Evolutionary conservation across 1,284 basidiomycete species (phyloP), one percentile per base, ranked within the genome.

Genomic region (Vanrija sp.): DNA sequence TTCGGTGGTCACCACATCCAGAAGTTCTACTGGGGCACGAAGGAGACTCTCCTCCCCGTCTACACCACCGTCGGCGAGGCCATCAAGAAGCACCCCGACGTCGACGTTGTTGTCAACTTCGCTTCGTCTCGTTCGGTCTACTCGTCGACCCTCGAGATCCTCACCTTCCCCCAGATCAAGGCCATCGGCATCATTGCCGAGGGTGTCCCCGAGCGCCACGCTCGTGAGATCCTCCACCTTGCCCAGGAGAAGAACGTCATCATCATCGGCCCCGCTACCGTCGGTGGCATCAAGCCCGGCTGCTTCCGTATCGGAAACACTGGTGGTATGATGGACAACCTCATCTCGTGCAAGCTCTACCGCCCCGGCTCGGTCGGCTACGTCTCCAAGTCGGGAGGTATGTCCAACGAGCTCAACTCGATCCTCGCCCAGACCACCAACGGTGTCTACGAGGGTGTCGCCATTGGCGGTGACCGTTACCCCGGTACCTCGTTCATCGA

Each of bases 381-480:
- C 79, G 95, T 98, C 75, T 97, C 92, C 78, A 98, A 98, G 82
- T 98, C 95, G 14, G 95, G 95, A 66, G 95, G 96, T 77, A 98
- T 98, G 96, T 98, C 95, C 67, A 98, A 98, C 82, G 96, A 98
- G 80, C 82, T 98, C 67, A 98, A 98, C 88, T 98, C 98, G 83
- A 98, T 98, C 74, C 86, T 98, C 62, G 94, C 93, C 44, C 84
- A 96, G 74, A 87, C 89, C 74, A 97, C 94, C 75, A 94, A 98
- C 80, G 96, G 95, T 69, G 96, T 93, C 61, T 98, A 98, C 80
- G 95, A 98, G 82, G 95, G 95, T 83, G 95, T 98, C 73, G 95
- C 95, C 75, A 98, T 98, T 67, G 95, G 96, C 73, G 95, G 95
- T 81, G 95, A 98, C 78, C 89, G 95, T 62, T 98, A 98, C 83